Evolutionary conservation across 768 basidiomycete species (phyloP).

Genomic region (Lactarius hengduanensis): DNA sequence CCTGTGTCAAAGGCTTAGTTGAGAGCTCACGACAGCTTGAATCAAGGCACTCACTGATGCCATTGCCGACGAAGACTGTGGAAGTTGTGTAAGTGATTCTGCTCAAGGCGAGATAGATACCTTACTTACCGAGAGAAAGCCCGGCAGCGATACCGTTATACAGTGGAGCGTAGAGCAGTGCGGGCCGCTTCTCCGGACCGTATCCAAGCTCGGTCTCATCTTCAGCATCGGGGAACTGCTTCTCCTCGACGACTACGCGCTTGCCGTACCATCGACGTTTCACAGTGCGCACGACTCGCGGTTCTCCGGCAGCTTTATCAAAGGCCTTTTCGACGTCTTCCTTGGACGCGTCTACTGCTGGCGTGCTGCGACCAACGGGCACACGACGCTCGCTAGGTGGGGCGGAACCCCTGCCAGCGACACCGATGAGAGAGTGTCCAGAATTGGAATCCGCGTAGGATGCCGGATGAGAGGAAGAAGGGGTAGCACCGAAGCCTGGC

Average conservation of each 20-base stretch:
- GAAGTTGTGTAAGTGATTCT: conserved; percentile 28
- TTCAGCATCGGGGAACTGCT: conserved; percentile 17
- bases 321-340: conserved; percentile 18
- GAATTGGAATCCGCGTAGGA: conserved; percentile 37
- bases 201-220: conserved; percentile 31
- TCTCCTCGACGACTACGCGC: conserved; percentile 36
- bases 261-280: conserved; percentile 64
- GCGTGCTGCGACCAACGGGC: conserved; percentile 12
- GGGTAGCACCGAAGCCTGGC: conserved; percentile 32
- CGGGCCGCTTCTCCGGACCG: conserved; percentile 34
- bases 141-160: conserved; percentile 40
- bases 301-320: conserved; percentile 16
- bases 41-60: conserved; percentile 42
- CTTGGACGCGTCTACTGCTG: not conserved
- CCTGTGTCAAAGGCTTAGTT: conserved; percentile 9
- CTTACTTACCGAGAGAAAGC: conserved; percentile 37
- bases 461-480: conserved; percentile 34
- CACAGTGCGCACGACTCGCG: conserved; percentile 26
- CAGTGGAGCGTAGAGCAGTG: conserved; percentile 39
- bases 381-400: conserved; percentile 19
- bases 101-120: not conserved
- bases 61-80: conserved; percentile 64
- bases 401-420: conserved; percentile 9
- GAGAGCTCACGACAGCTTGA: too few relatives aligned
- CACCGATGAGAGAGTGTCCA: conserved; percentile 37